phyloP scores from a whole-genome alignment of 768 basidiomycete genomes.

The Trametes sanguinea region DNA sequence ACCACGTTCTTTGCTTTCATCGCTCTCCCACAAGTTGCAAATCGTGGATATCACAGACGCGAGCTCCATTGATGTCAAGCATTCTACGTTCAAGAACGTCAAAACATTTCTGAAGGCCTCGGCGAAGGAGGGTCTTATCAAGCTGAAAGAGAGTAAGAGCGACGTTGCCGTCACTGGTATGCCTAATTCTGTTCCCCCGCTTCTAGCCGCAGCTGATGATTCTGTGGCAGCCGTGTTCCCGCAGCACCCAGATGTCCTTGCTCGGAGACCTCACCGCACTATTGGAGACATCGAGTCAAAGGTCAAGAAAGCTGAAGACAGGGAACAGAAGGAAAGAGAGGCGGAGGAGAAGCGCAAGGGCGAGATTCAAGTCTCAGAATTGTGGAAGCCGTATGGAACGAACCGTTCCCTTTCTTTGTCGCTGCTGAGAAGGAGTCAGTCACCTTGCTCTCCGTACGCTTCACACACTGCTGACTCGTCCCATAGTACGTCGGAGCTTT shows the following conservation, averaged over 20 bases:
- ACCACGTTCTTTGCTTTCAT: conserved; percentile 6
- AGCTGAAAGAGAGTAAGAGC: conserved; percentile 61
- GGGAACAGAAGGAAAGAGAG: conserved; percentile 53
- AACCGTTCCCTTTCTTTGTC: conserved; percentile 65
- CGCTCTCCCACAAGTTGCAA: no score
- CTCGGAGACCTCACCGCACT: conserved; percentile 56
- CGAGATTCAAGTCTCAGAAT: conserved; percentile 61
- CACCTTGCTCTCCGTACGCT: background rate
- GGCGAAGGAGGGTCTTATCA: conserved; percentile 74
- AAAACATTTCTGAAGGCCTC: conserved; percentile 75
- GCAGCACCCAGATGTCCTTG: conserved; percentile 55
- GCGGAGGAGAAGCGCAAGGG: conserved; percentile 42
- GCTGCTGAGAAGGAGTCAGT: conserved; percentile 64
- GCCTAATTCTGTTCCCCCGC: background rate
- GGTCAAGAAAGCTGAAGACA: conserved; percentile 58
- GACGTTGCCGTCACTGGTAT: conserved; percentile 48
- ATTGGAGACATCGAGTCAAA: conserved; percentile 66
- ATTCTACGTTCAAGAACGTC: conserved; percentile 79
- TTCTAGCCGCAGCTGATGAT: background rate
- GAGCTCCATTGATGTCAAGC: conserved; percentile 67
- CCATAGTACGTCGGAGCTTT: conserved; percentile 53
- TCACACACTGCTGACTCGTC: background rate
- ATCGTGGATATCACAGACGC: conserved; percentile 26
- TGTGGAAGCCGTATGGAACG: conserved; percentile 73
- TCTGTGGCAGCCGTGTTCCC: conserved; percentile 49